phyloP scores from a whole-genome alignment of 2,329 filamentous ascomycete genomes.

The Corinectria fuckeliana region DNA sequence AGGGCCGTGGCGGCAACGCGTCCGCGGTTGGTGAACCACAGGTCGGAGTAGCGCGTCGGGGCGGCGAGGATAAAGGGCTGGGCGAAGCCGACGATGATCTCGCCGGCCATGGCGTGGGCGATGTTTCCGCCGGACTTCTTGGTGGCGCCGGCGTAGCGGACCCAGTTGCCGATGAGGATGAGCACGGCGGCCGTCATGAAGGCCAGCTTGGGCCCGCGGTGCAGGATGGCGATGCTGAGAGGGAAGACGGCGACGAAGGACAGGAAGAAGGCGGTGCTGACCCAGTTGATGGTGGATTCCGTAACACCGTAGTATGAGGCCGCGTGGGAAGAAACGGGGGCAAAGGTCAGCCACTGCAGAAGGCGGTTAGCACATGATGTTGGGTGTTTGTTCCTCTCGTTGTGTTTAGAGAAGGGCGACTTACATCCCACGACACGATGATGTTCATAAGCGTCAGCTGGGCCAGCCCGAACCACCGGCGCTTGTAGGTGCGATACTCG shows the following conservation, averaged over 20 bases:
- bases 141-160: constrained; percentile 77
- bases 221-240: constrained; percentile 76
- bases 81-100: constrained; percentile 86
- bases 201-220: constrained; percentile 78
- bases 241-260: constrained; percentile 79
- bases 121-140: constrained; percentile 66
- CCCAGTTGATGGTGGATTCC: constrained; percentile 87
- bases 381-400: constrained; percentile 1
- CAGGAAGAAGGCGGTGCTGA: constrained; percentile 87
- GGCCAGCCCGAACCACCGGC: constrained; percentile 85
- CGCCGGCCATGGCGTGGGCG: constrained; percentile 84
- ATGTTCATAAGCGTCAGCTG: constrained; percentile 90
- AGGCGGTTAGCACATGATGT: not conserved
- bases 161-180: constrained; percentile 86
- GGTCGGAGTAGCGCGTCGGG: constrained; percentile 87
- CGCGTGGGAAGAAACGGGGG: constrained; percentile 77
- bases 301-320: constrained; percentile 77
- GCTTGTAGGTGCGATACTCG: constrained; percentile 70
- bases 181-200: constrained; percentile 77
- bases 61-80: constrained; percentile 93
- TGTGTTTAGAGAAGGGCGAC: constrained; percentile 45
- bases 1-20: constrained; percentile 88
- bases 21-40: constrained; percentile 90
- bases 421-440: constrained; percentile 93
- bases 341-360: constrained; percentile 83